Evolutionary conservation across 164 flowering plant species (phyloP).

Genomic region (Piper betle): DNA sequence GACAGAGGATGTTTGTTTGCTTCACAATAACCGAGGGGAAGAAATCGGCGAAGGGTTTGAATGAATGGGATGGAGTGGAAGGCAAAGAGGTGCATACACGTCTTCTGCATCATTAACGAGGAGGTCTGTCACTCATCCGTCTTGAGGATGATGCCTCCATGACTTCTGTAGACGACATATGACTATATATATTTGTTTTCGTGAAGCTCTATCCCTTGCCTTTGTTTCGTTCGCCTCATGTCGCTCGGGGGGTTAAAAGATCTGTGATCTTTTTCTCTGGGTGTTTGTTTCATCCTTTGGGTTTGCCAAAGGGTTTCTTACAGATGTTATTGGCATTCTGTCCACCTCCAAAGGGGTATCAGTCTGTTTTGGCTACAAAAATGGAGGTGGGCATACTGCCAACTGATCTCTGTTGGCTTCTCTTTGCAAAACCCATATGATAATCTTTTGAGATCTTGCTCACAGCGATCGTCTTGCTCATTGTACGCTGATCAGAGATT

Average conservation of each 20-base stretch:
- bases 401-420: slow-evolving; percentile 65
- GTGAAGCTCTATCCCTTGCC: background rate
- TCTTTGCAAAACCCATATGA: slow-evolving; percentile 77
- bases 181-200: no score
- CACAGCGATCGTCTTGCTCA: background rate
- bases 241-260: background rate
- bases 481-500: background rate
- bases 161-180: background rate
- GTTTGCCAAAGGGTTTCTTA: slow-evolving; percentile 71
- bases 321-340: slow-evolving; percentile 86
- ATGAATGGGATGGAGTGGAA: background rate
- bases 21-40: background rate
- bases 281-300: slow-evolving; percentile 15
- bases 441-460: slow-evolving; percentile 4
- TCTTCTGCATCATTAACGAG: slow-evolving; percentile 3
- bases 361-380: background rate
- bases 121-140: no score
- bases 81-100: background rate
- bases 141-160: background rate
- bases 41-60: background rate
- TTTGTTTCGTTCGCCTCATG: background rate
- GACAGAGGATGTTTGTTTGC: background rate
- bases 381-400: slow-evolving; percentile 99
- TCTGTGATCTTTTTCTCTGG: background rate
- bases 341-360: slow-evolving; percentile 58